A percentile compares a stretch with the other conserved stretches of the same genome.
Conservation (phyloP, 2,329 filamentous ascomycete genomes). For the Colletotrichum phormii region DNA sequence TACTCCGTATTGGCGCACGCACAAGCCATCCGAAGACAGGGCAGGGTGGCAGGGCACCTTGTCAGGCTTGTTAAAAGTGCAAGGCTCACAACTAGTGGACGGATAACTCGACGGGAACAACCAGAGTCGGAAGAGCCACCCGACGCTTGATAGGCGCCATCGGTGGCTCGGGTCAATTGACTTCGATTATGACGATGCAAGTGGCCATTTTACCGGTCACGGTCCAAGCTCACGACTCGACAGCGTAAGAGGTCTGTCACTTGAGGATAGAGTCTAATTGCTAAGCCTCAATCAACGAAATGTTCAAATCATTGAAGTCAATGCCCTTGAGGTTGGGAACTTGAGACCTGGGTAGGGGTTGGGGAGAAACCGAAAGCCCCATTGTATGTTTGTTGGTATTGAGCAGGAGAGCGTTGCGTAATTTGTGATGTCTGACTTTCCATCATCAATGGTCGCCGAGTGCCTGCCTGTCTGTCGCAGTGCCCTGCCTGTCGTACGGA, state of each 20-base stretch:
- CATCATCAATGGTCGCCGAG: neutral
- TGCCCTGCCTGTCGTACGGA: no score
- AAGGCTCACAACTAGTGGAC: neutral
- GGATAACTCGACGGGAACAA: no score
- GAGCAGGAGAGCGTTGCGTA: neutral
- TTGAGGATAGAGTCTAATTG: neutral
- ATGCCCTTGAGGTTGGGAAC: neutral
- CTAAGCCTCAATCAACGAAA: neutral
- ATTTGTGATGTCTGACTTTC: neutral
- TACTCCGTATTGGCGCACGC: neutral
- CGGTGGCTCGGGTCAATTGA: neutral
- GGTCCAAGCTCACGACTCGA: neutral
- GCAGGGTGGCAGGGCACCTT: neutral
- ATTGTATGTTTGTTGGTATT: neutral
- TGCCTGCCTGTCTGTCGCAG: neutral
- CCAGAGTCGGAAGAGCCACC: neutral
- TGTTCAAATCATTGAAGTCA: neutral
- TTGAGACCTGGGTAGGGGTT: no score
- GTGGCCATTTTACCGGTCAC: neutral
- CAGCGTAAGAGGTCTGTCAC: neutral
- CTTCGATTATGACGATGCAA: neutral
- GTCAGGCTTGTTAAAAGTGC: neutral
- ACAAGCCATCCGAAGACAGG: neutral
- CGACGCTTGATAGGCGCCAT: neutral
- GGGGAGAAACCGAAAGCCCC: no score